Conservation (phyloP, 1,284 basidiomycete genomes). For the Tilletiaria anomala region DNA sequence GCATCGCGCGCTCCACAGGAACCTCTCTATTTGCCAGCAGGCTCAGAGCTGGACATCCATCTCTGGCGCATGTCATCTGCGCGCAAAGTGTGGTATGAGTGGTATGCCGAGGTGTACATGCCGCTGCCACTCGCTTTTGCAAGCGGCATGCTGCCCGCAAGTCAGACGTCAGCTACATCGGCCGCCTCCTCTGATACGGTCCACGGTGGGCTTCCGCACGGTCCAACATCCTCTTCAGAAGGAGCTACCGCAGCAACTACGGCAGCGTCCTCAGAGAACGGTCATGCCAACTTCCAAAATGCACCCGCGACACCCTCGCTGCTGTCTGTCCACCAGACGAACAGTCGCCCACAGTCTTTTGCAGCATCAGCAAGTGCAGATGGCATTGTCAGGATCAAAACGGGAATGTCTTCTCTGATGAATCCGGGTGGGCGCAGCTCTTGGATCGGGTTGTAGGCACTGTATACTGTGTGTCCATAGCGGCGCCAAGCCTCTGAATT, state of each 20-base stretch:
- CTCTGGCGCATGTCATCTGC: constrained; percentile 74
- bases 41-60: constrained; percentile 78
- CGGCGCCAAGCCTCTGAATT: too few relatives aligned
- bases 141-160: not conserved
- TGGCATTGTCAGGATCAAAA: constrained; percentile 51
- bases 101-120: constrained; percentile 84
- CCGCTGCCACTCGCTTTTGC: constrained; percentile 39
- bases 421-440: constrained; percentile 78
- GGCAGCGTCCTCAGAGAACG: not conserved
- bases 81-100: constrained; percentile 93
- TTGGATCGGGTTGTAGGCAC: constrained; percentile 62
- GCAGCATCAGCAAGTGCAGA: not conserved
- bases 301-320: constrained; percentile 29
- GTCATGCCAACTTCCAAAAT: constrained; percentile 18
- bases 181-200: too few relatives aligned
- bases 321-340: constrained; percentile 10
- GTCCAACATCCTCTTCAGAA: too few relatives aligned
- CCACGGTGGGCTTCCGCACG: too few relatives aligned
- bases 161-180: not conserved
- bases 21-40: constrained; percentile 79
- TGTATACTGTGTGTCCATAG: too few relatives aligned
- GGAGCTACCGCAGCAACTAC: too few relatives aligned
- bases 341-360: too few relatives aligned
- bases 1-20: constrained; percentile 46
- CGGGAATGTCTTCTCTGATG: constrained; percentile 78